Evolutionary conservation across 1,284 basidiomycete species (phyloP), one percentile per base, ranked within the genome.

Genomic region (Malassezia sp.): DNA sequence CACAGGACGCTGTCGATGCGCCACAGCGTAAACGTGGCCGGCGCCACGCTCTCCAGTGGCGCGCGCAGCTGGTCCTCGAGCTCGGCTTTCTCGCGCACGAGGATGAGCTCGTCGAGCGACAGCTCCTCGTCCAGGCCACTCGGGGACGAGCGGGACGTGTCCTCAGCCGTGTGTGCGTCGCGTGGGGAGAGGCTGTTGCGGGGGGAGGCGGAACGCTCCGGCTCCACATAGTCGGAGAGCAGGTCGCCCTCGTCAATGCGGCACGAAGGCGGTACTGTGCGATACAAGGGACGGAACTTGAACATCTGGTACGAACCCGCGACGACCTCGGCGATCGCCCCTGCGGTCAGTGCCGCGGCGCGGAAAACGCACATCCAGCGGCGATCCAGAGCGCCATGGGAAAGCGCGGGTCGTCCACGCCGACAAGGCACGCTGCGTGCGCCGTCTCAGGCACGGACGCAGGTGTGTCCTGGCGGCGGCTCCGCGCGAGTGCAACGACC

Each of bases 1-100:
- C 63, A 67, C 20, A 67, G 49, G 35, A 62, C 56, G 11, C 59
- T 59, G 34, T 67, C 63, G 26, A 67, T 45, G 9, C 61, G 50
- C 63, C 63, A 67, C 15, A 67, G 45, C 7, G 59, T 49, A 29
- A 59, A 57, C 24, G 63, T 51, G 0, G 59, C 60, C 0, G 61
- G 54, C 2, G 60, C 53, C 12, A 64, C 53, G 24, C 56, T 54
- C 5, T 61, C 56, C 8, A 67, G 45, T 6, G 58, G 54, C 4
- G 56, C 61, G 9, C 63, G 62, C 11, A 67, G 44, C 20, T 59
- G 56, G 1, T 53, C 52, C 30, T 67, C 61, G 10, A 67, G 53
- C 31, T 67, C 63, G 9, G 40, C 21, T 22, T 50, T 50, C 34
- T 45, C 42, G 17, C 48, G 42, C 27, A 50, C 31, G 6, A 50